Conservation (phyloP, 805 yeast genomes). For the Candida krabiensis region DNA sequence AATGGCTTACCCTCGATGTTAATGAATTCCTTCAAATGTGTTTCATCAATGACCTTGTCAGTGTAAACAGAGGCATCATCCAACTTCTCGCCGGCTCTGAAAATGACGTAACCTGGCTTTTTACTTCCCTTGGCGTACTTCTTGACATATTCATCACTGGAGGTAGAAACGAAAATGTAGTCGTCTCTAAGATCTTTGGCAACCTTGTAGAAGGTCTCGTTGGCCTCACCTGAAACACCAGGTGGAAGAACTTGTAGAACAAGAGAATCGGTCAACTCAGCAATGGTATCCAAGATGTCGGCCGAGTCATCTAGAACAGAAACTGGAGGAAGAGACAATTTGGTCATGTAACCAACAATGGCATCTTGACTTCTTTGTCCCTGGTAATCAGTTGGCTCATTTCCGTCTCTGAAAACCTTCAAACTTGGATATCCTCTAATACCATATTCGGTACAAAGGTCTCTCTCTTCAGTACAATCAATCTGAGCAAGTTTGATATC, state of each 20-base stretch:
- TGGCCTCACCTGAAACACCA: conserved; percentile 37
- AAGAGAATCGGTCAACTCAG: conserved; percentile 46
- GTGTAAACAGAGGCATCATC: conserved; percentile 51
- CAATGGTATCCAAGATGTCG: conserved; percentile 50
- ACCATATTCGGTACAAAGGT: conserved; percentile 64
- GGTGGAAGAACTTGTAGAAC: conserved; percentile 52
- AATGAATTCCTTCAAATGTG: conserved; percentile 48
- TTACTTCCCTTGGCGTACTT: conserved; percentile 35
- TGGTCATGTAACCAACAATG: conserved; percentile 75
- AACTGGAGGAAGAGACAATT: conserved; percentile 80
- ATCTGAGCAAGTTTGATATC: conserved; percentile 76
- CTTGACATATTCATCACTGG: conserved; percentile 33
- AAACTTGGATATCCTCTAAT: conserved; percentile 84
- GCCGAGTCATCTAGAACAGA: conserved; percentile 46
- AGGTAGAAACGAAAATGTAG: conserved; percentile 56
- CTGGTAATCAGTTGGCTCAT: conserved; percentile 60
- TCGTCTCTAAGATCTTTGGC: conserved; percentile 69
- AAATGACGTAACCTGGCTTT: conserved; percentile 42
- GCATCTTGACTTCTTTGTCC: conserved; percentile 85
- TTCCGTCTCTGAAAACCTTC: conserved; percentile 65
- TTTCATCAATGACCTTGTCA: conserved; percentile 35
- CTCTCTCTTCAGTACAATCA: conserved; percentile 79
- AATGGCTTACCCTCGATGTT: conserved; percentile 70
- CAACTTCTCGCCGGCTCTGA: conserved; percentile 46
- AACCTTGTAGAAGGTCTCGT: conserved; percentile 57